A percentile compares a stretch with the other conserved stretches of the same genome.
phyloP scores from a whole-genome alignment of 331 rosid species.

The Prunus yedoensis region DNA sequence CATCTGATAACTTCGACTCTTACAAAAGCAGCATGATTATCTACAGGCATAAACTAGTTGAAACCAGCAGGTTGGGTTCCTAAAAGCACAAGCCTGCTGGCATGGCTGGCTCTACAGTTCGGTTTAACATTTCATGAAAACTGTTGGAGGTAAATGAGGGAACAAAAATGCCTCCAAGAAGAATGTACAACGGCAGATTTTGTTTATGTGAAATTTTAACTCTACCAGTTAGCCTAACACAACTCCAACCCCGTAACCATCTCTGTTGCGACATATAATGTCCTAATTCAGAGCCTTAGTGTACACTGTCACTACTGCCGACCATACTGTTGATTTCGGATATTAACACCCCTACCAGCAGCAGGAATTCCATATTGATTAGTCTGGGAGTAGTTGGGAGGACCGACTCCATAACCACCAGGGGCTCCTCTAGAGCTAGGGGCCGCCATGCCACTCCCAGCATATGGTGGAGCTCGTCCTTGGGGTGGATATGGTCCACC shows the following conservation, averaged over 20 bases:
- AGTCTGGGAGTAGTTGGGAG: slow-evolving; percentile 29
- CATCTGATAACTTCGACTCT: not conserved
- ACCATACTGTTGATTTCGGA: slow-evolving; percentile 21
- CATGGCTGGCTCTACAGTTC: not conserved
- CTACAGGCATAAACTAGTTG: not conserved
- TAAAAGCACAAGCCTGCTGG: not conserved
- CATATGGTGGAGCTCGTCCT: slow-evolving; percentile 64
- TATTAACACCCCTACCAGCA: slow-evolving; percentile 17
- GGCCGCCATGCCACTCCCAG: slow-evolving; percentile 49
- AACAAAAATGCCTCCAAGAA: not conserved
- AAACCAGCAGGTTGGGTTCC: not conserved
- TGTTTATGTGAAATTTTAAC: not conserved
- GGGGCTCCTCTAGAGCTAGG: slow-evolving; percentile 59
- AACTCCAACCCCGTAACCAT: not conserved
- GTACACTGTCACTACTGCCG: slow-evolving; percentile 11
- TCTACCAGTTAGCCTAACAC: not conserved
- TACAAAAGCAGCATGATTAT: not conserved
- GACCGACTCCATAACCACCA: slow-evolving; percentile 58
- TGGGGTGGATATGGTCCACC: slow-evolving; percentile 68
- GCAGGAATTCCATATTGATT: slow-evolving; percentile 26
- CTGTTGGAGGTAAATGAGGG: not conserved
- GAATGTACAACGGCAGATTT: not conserved
- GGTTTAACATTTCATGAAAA: not conserved
- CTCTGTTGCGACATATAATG: not conserved
- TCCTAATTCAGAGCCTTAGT: not conserved